Evolutionary conservation across 1,284 basidiomycete genomes (phyloP), one percentile per base, ranked within the genome.

Genomic region (Rhodotorula sp.): DNA sequence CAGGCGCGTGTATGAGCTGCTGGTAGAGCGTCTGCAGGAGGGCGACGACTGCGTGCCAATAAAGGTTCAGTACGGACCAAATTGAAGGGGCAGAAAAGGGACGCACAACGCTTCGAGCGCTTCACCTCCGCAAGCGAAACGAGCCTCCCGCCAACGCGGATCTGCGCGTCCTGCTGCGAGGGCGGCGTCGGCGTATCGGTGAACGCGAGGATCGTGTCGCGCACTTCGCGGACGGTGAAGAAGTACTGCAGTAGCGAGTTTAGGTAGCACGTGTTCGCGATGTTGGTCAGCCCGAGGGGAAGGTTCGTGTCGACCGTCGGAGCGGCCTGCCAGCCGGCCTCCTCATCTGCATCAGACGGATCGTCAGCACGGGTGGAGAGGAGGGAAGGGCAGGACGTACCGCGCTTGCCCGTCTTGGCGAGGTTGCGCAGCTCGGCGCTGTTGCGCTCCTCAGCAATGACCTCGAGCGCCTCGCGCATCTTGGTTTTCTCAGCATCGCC

Each of bases 181-280:
- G 65, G 48, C 74, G 50, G 53, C 17, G 51, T 39, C 5, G 70
- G 62, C 36, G 63, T 32, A 19, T 72, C 65, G 19, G 78, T 77
- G 82, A 90, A 85, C 3, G 87, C 85, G 37, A 86, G 82, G 27
- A 96, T 87, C 13, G 90, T 88, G 19, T 89, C 88, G 53, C 94
- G 87, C 39, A 97, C 85, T 60, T 93, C 91, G 78, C 87, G 90
- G 81, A 97, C 92, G n/a, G 93, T 94, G 81, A 94, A 96, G 80
- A 97, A 94, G 81, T 97, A 97, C 88, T 95, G 90, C 2, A 93
- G 83, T 36, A 94, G 83, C 29, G 92, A 94, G 80, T 95, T 95
- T 66, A 96, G 85, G 81, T 95, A 96, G 80, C 92, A 95, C 0
- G 92, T 95, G 79, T 97, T 97, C 64, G 93, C 93, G 46, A 97